Percentiles rank a stretch among this genome's conserved stretches.
These are phyloP conservation scores for Eucalyptus polyanthemos DNA, from an alignment of 345 rosid genomes.

Conservation along the genomic window DNA sequence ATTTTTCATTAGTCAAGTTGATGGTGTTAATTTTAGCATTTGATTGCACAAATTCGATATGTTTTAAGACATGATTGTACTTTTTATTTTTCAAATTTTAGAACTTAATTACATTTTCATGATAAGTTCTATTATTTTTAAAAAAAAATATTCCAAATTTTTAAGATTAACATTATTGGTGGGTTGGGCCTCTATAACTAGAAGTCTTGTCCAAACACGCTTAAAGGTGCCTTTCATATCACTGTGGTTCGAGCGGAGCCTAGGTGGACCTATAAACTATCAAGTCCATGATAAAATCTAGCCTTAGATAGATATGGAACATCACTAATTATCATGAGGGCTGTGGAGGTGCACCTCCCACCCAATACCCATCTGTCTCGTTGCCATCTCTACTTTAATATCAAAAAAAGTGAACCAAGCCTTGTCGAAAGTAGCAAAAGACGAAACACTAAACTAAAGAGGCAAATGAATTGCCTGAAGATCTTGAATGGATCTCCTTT, in stretches of 20 bases:
- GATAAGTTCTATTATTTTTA: rapidly evolving
- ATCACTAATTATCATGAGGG: background rate
- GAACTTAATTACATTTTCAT: rapidly evolving
- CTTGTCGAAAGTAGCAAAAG: background rate
- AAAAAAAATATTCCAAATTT: rapidly evolving
- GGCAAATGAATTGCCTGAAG: background rate
- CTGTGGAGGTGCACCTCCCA: background rate
- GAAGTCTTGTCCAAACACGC: background rate
- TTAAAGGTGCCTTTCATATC: background rate
- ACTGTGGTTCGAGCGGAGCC: background rate
- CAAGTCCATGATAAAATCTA: background rate
- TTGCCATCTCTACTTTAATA: background rate
- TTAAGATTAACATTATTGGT: background rate
- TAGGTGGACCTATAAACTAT: background rate
- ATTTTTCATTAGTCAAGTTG: too few relatives aligned
- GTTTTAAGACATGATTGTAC: rapidly evolving
- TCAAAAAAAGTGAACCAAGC: background rate
- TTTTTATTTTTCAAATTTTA: too few relatives aligned
- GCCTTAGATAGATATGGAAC: background rate
- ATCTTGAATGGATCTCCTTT: background rate
- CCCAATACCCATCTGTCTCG: background rate
- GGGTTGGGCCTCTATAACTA: background rate
- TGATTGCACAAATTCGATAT: too few relatives aligned
- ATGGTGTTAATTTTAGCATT: too few relatives aligned
- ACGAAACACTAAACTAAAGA: background rate